Evolutionary conservation across 495 filamentous ascomycete species (phyloP).

Genomic region (Aspergillus affinis): DNA sequence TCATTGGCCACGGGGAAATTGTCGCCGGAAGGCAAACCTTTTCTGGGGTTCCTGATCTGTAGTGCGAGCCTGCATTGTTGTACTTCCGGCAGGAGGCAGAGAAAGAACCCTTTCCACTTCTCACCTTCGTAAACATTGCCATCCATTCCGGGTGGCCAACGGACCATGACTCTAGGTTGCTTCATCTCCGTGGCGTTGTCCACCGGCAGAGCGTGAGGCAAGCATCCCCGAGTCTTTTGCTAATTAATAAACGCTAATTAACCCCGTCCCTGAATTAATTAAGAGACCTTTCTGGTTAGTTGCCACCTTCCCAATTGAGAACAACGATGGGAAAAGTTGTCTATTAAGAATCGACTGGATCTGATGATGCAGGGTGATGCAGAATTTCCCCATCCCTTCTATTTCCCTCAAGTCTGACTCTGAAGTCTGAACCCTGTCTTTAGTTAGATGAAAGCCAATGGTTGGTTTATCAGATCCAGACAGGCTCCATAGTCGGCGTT

Average conservation of each 20-base stretch:
- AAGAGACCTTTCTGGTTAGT: not conserved
- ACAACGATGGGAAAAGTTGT: not conserved
- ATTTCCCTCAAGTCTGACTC: not conserved
- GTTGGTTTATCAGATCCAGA: not conserved
- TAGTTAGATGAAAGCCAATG: not conserved
- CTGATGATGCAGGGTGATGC: not conserved
- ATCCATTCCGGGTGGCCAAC: not conserved
- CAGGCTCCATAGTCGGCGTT: not conserved
- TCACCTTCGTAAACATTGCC: not conserved
- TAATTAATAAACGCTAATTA: not conserved
- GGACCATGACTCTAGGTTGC: not conserved
- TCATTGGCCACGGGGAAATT: not conserved
- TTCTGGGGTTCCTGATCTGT: not conserved
- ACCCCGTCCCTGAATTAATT: not conserved
- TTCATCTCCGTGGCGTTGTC: not conserved
- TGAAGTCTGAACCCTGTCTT: not conserved
- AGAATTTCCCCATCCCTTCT: not conserved
- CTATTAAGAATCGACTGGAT: not conserved
- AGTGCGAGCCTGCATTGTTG: not conserved
- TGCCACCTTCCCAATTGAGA: not conserved
- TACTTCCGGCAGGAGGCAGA: not conserved
- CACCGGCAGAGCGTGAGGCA: not conserved
- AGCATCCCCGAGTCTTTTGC: not conserved
- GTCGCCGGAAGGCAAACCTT: not conserved
- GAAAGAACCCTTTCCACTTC: not conserved